Evolutionary conservation across 805 yeast genomes (phyloP), one percentile per base, ranked within the genome.

Genomic region (Metschnikowia reukaufii): DNA sequence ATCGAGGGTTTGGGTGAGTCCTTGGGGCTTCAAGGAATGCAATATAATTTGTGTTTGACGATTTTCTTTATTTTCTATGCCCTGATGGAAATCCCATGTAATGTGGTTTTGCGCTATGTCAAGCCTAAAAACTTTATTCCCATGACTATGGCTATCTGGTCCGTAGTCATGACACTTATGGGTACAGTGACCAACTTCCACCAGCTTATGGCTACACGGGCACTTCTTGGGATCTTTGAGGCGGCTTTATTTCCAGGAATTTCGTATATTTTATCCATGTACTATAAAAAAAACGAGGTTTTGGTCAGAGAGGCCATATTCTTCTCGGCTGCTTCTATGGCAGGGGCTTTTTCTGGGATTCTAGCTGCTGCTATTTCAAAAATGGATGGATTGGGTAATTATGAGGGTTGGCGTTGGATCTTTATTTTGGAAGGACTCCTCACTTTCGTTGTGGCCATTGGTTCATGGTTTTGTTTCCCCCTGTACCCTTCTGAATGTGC

Each of bases 321-420:
- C 65, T 85, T 85, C 67, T 72, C 84, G 25, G 81, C 85, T 40
- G 83, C 91, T 3, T 79, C 85, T 52, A 71, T 86, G 44, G 88
- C 91, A 1, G 91, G 94, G 62, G 90, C 87, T 17, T 84, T 86
- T 55, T 84, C 86, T 8, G 90, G 90, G 48, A 80, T 87, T 21
- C 74, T 86, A 52, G 90, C 91, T 6, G 82, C 77, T 54, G 80
- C 79, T 51, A 78, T 84, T 51, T 65, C 79, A 54, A 81, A 80
- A 34, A 69, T 85, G 56, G 73, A 81, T 51, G 73, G 73, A 4
- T 47, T 41, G 8, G 52, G 54, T 1, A 42, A 45, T 30, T 49
- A 47, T 35, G 56, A 44, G 16, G 52, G 51, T n/a, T 54, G 57
- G 57, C 44, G 54, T 21, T 54, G 57, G 57, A 49, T 54, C 9